These are phyloP conservation scores for Diaporthe ampelina DNA, from an alignment of 2,329 filamentous ascomycete genomes.

Conservation along the genomic window DNA sequence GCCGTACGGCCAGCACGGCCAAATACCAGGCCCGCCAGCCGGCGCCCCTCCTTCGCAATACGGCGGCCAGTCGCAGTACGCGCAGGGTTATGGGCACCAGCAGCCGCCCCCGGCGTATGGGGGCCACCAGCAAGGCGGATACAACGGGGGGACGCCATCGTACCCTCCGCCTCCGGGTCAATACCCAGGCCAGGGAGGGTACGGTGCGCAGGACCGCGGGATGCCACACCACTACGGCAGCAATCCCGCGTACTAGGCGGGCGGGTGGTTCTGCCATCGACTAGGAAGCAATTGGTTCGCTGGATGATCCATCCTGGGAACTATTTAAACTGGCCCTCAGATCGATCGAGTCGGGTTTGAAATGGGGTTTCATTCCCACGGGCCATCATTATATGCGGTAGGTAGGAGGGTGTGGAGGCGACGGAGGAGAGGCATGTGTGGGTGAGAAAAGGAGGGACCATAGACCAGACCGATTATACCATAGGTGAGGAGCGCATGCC, in stretches of 20 bases:
- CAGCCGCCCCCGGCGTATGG: slow-evolving; percentile 34
- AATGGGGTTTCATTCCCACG: neutral
- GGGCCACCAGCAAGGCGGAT: slow-evolving; percentile 44
- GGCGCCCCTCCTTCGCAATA: slow-evolving; percentile 44
- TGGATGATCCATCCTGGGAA: neutral
- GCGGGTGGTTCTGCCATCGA: neutral
- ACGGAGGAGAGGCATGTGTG: neutral
- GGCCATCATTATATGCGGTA: neutral
- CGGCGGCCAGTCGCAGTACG: slow-evolving; percentile 40
- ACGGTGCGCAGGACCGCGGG: slow-evolving; percentile 35
- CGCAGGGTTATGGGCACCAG: slow-evolving; percentile 31
- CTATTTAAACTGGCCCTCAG: neutral
- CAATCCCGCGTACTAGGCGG: slow-evolving; percentile 37
- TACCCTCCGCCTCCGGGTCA: slow-evolving; percentile 48
- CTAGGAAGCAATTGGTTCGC: neutral
- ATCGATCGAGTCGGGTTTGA: neutral
- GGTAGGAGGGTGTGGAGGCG: neutral
- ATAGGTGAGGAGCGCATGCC: neutral
- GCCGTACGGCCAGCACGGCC: slow-evolving; percentile 45
- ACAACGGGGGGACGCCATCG: slow-evolving; percentile 40
- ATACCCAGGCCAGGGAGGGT: slow-evolving; percentile 42
- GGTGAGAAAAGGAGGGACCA: neutral
- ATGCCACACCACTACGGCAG: slow-evolving; percentile 37
- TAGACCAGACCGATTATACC: slow-evolving; percentile 30
- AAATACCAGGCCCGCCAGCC: slow-evolving; percentile 40